Percentiles rank a stretch among this genome's conserved stretches.
Conservation (phyloP, 257 asterid genomes). For the Fraxinus americana region DNA sequence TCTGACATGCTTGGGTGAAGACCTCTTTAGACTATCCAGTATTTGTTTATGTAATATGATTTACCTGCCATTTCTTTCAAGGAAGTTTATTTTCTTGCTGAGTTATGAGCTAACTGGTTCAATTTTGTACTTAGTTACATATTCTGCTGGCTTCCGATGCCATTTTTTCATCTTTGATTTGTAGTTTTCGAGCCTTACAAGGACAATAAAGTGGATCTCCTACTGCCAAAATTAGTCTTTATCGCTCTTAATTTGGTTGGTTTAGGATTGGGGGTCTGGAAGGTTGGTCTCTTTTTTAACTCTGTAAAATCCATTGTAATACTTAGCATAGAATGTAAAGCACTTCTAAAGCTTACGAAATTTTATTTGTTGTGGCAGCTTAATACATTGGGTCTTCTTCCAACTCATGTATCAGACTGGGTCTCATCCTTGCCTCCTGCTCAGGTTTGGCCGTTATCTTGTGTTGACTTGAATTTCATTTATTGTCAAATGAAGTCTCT, state of each 20-base stretch:
- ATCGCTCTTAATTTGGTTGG: conserved; percentile 90
- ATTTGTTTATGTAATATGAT: neutral
- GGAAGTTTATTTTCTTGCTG: neutral
- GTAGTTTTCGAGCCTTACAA: conserved; percentile 95
- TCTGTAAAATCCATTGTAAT: neutral
- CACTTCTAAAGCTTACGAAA: conserved; percentile 15
- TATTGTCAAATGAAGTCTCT: neutral
- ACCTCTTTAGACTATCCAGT: neutral
- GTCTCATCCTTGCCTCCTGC: conserved; percentile 98
- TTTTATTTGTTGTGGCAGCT: conserved; percentile 56
- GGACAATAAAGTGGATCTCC: conserved; percentile 85
- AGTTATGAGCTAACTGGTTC: conserved; percentile 7
- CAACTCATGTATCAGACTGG: conserved; percentile 96
- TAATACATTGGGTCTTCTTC: conserved; percentile 93
- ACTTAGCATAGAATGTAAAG: neutral
- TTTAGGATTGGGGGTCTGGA: conserved; percentile 89
- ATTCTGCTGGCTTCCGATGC: neutral
- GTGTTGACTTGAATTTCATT: neutral
- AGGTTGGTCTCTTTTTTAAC: conserved; percentile 53
- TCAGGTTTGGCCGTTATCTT: conserved; percentile 57
- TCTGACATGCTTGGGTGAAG: neutral
- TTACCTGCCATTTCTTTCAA: conserved; percentile 11
- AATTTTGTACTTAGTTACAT: neutral
- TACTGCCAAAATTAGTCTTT: conserved; percentile 69
- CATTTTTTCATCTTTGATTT: conserved; percentile 18